Percentiles rank a stretch among this genome's conserved stretches.
phyloP scores from a whole-genome alignment of 1,139 yeast species.

The Diutina siamensis region DNA sequence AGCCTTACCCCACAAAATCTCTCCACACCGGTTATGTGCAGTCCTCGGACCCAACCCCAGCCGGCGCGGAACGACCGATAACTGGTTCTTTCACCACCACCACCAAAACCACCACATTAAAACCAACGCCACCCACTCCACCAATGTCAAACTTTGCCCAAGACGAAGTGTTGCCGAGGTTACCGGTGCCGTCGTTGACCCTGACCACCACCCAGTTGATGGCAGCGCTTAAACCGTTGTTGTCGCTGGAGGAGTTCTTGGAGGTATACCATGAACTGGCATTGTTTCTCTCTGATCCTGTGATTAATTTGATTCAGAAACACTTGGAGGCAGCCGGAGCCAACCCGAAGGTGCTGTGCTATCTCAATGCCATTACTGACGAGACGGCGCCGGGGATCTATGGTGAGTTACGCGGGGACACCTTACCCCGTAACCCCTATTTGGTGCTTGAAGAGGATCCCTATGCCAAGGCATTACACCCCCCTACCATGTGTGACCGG shows the following conservation, averaged over 20 bases:
- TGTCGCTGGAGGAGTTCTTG: constrained; percentile 30
- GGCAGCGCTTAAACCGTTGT: constrained; percentile 38
- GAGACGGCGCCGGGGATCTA: constrained; percentile 53
- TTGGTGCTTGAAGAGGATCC: constrained; percentile 67
- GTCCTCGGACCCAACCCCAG: too few relatives aligned
- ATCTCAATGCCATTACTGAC: constrained; percentile 48
- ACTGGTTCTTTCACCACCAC: too few relatives aligned
- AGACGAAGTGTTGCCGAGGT: too few relatives aligned
- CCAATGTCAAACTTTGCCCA: neutral
- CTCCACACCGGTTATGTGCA: too few relatives aligned
- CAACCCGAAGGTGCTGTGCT: constrained; percentile 34
- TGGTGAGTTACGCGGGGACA: constrained; percentile 53
- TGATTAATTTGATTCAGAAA: constrained; percentile 36
- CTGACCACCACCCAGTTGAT: constrained; percentile 37
- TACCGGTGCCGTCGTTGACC: constrained; percentile 44
- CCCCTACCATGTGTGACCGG: constrained; percentile 55
- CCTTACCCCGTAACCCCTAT: constrained; percentile 67
- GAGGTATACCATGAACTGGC: constrained; percentile 29
- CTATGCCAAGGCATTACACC: constrained; percentile 37
- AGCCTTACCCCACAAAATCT: too few relatives aligned
- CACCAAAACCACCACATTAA: neutral
- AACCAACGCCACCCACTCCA: neutral
- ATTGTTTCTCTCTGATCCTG: constrained; percentile 29
- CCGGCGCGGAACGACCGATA: too few relatives aligned
- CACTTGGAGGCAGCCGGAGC: constrained; percentile 33